Conservation (phyloP, 2,329 filamentous ascomycete genomes). For the Ophiostoma piceae region DNA sequence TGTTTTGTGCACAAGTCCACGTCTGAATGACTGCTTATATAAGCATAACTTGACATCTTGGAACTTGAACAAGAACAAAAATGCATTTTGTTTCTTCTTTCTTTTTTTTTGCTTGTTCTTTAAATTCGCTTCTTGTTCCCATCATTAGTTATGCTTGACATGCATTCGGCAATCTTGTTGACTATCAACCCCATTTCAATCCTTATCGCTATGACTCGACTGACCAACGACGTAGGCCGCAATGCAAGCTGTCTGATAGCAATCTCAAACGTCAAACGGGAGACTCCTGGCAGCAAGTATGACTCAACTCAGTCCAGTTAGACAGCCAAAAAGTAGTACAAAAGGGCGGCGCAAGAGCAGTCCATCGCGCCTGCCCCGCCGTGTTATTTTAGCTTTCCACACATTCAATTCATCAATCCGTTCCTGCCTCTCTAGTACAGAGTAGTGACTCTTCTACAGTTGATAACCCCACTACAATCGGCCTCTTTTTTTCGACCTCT, state of each 20-base stretch:
- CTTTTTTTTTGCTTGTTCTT: background rate
- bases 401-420: background rate
- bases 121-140: background rate
- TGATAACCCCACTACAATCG: conserved; percentile 16
- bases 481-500: conserved; percentile 7
- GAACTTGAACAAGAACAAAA: too few species aligned
- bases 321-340: background rate
- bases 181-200: background rate
- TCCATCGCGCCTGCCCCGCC: conserved; percentile 13
- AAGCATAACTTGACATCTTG: too few species aligned
- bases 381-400: conserved; percentile 1
- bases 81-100: background rate
- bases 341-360: conserved; percentile 10
- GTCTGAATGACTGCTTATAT: too few species aligned
- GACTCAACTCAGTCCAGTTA: background rate
- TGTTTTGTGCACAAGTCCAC: too few species aligned
- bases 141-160: background rate
- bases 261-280: background rate
- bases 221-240: background rate
- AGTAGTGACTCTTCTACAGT: background rate
- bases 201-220: conserved; percentile 9
- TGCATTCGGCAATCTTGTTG: background rate
- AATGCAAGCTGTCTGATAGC: conserved; percentile 8
- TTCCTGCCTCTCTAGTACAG: conserved; percentile 1
- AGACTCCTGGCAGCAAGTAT: background rate